phyloP scores from a whole-genome alignment of 139 green algal genomes.

The Tetradesmus obliquus region DNA sequence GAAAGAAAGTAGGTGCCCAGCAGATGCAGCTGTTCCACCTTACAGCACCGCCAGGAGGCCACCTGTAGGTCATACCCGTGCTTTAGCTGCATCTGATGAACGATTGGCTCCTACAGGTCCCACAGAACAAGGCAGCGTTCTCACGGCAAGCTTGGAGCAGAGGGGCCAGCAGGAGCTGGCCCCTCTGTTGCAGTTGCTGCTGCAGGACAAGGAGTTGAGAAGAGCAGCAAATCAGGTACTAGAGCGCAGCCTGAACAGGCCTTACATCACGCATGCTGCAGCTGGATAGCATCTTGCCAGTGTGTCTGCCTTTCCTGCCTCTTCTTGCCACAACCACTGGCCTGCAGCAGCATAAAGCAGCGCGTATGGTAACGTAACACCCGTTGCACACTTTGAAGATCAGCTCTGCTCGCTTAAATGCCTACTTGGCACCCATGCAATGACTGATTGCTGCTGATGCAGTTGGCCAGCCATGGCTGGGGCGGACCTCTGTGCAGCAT shows the following conservation, averaged over 20 bases:
- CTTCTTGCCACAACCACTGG: neutral
- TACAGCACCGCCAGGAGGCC: neutral
- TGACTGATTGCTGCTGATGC: neutral
- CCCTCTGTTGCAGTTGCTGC: neutral
- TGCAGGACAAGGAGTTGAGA: neutral
- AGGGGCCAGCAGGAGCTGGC: neutral
- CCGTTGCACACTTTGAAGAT: neutral
- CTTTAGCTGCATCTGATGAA: too few relatives aligned
- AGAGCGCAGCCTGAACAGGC: neutral
- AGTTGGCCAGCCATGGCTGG: neutral
- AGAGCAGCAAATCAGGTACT: neutral
- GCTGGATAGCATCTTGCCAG: too few relatives aligned
- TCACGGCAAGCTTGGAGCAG: neutral
- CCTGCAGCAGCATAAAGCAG: neutral
- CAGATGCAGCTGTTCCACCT: neutral
- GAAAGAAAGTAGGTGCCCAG: neutral
- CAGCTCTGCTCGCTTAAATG: neutral
- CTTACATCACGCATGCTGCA: neutral
- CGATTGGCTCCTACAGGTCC: neutral
- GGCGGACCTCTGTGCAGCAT: neutral
- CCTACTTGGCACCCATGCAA: neutral
- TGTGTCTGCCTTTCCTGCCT: neutral
- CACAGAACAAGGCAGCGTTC: neutral
- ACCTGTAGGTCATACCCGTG: neutral
- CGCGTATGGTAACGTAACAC: too few relatives aligned